These are phyloP conservation scores for Neurospora hispaniola DNA, from an alignment of 495 filamentous ascomycete species.

Conservation along the genomic window DNA sequence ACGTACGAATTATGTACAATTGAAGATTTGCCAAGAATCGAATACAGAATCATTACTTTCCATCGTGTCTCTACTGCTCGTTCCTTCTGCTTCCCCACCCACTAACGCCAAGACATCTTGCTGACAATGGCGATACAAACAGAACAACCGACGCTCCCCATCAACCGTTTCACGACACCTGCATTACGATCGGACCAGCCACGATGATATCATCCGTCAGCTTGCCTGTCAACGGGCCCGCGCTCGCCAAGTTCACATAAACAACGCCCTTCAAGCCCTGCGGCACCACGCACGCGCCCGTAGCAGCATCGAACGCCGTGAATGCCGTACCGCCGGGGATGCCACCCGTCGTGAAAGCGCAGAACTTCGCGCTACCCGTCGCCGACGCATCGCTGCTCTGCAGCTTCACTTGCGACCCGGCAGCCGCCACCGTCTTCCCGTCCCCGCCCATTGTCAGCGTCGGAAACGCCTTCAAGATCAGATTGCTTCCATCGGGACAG, in stretches of 20 bases:
- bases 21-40: neutral
- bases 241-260: constrained; percentile 43
- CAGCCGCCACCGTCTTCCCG: constrained; percentile 15
- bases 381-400: constrained; percentile 24
- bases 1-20: neutral
- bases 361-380: constrained; percentile 35
- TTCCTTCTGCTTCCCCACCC: neutral
- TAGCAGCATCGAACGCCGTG: constrained; percentile 30
- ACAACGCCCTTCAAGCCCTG: constrained; percentile 41
- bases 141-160: neutral
- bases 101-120: neutral
- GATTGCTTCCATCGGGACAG: constrained; percentile 46
- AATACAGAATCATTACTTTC: neutral
- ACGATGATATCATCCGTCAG: constrained; percentile 42
- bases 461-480: constrained; percentile 48
- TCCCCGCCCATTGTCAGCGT: constrained; percentile 32
- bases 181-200: constrained; percentile 42
- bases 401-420: constrained; percentile 30
- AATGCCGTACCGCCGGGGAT: constrained; percentile 42
- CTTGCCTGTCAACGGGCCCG: constrained; percentile 27
- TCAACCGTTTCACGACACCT: constrained; percentile 30
- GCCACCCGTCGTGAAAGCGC: constrained; percentile 46
- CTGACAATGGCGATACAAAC: neutral
- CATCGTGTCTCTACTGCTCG: neutral
- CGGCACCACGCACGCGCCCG: constrained; percentile 39